These are phyloP conservation scores for Dictyophora rubrovolvata DNA, from an alignment of 768 basidiomycete genomes.

Conservation along the genomic window DNA sequence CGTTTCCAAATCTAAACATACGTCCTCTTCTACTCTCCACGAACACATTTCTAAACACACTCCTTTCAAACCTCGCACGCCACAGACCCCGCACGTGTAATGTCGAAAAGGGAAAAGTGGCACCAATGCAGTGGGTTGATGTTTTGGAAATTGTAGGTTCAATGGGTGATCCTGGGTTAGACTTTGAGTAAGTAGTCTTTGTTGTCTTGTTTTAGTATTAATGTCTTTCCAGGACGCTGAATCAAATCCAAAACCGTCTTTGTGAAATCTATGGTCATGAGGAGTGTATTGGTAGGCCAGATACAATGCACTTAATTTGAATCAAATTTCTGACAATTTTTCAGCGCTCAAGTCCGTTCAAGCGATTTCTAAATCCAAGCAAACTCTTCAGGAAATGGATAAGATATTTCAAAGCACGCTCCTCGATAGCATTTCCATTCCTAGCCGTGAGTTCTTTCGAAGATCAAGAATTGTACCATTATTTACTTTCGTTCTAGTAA, in stretches of 20 bases:
- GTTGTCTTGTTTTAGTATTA: background rate
- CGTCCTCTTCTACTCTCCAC: slow-evolving; percentile 30
- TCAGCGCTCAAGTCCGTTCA: background rate
- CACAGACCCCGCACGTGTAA: slow-evolving; percentile 45
- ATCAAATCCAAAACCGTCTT: background rate
- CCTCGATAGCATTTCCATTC: background rate
- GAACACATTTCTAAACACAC: slow-evolving; percentile 37
- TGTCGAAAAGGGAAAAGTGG: slow-evolving; percentile 56
- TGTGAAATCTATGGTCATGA: background rate
- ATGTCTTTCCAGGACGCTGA: background rate
- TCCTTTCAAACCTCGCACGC: slow-evolving; percentile 44
- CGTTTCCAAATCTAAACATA: slow-evolving; percentile 19
- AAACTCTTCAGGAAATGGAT: background rate
- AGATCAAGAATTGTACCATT: no score
- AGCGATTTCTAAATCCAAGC: background rate
- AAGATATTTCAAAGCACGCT: background rate
- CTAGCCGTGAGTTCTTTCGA: background rate
- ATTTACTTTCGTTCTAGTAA: no score
- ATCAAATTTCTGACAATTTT: background rate
- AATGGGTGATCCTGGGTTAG: background rate
- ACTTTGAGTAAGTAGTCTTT: no score
- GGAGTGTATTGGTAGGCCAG: background rate
- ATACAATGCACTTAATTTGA: background rate
- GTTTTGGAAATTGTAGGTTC: slow-evolving; percentile 43
- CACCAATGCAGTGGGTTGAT: slow-evolving; percentile 51